These are phyloP conservation scores for Metarhizium humberi DNA, from an alignment of 2,329 filamentous ascomycete species.

Conservation along the genomic window DNA sequence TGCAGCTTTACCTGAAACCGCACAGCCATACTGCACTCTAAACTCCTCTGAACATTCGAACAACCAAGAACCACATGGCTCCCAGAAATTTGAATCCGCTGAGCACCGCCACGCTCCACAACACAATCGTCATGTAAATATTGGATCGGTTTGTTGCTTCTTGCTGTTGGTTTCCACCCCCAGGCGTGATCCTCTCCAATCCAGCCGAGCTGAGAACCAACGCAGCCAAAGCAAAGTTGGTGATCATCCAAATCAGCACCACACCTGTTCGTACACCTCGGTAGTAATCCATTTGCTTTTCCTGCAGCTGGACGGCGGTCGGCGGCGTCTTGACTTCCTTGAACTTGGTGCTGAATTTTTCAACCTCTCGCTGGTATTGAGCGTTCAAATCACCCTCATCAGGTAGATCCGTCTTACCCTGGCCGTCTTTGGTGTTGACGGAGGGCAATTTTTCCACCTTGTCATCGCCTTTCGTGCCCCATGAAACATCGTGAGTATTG, in stretches of 20 bases:
- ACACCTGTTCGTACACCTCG: constrained; percentile 88
- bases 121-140: constrained; percentile 76
- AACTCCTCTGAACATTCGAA: constrained; percentile 72
- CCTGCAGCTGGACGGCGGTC: constrained; percentile 46
- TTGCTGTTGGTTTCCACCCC: constrained; percentile 27
- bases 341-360: constrained; percentile 64
- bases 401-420: constrained; percentile 88
- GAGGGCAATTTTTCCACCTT: constrained; percentile 85
- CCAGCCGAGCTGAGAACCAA: constrained; percentile 82
- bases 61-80: constrained; percentile 84
- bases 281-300: constrained; percentile 97
- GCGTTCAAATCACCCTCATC: constrained; percentile 93
- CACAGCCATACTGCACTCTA: constrained; percentile 19
- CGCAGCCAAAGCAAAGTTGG: constrained; percentile 80
- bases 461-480: constrained; percentile 97
- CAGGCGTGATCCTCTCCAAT: constrained; percentile 54
- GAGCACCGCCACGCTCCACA: constrained; percentile 82
- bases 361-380: constrained; percentile 81
- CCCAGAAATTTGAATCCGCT: constrained; percentile 82
- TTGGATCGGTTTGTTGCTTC: constrained; percentile 50
- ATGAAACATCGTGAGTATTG: constrained; percentile 95
- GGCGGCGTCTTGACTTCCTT: constrained; percentile 59
- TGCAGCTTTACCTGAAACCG: background rate
- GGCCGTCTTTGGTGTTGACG: constrained; percentile 79
- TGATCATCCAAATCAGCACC: constrained; percentile 93